Evolutionary conservation across 1,139 yeast genomes (phyloP), one percentile per base, ranked within the genome.

Genomic region (Candida tetrigidarum): DNA sequence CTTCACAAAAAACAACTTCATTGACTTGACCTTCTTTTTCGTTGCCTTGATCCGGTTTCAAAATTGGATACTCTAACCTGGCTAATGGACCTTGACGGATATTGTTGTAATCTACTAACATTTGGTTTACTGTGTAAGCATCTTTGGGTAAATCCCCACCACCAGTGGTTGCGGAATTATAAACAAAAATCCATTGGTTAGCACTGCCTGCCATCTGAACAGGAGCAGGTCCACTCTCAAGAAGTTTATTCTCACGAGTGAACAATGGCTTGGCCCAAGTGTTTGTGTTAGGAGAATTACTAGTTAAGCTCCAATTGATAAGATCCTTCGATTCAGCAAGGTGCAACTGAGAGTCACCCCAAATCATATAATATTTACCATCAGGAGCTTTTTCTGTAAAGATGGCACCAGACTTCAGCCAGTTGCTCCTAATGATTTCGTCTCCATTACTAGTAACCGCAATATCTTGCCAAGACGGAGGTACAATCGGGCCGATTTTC

Each of bases 391-490:
- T 58, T 41, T 71, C 71, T n/a, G 64, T 64, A 52, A 74, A 71
- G 0, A 74, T 55, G 2, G 77, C 77, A 0, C 77, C 78, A 4
- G 73, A 67, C 50, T 74, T 74, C 72, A 68, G 73, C 78, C 78
- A 73, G 19, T 62, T 64, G 27, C 57, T 48, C 15, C 76, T 51
- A 15, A 70, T 63, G 20, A 59, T 52, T 23, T 53, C 50, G 18
- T 51, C 49, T 8, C 66, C 69, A 42, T 59, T 54, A 19, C 61
- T 47, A 7, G 57, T 57, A 12, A 52, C 50, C 11, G 69, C 70
- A 25, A 70, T 60, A 47, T 71, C 76, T 27, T 59, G 52, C 76
- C 75, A 69, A 37, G 57, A 57, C 2, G 62, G 55, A 5, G 60
- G 58, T 29, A 73, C 59, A 41, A 73, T 54, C 4, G 77, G 71